Evolutionary conservation across 2,329 filamentous ascomycete genomes (phyloP).

Genomic region (Aspergillus chevalieri): DNA sequence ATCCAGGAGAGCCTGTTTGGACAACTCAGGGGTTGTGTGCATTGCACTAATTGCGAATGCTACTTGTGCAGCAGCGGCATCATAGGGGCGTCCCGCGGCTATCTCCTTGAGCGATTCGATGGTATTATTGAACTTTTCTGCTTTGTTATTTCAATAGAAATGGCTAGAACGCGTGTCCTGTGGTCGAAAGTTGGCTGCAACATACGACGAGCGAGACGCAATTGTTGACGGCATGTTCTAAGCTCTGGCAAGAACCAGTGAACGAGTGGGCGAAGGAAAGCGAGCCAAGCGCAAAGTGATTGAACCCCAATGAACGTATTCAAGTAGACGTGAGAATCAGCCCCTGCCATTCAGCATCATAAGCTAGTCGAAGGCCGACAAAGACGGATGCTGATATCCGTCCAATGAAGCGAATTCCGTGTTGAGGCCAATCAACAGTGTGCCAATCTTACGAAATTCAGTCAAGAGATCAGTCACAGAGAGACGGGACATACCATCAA

Average conservation of each 20-base stretch:
- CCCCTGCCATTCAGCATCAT: constrained; percentile 8
- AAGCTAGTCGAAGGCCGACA: constrained; percentile 10
- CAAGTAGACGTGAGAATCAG: constrained; percentile 10
- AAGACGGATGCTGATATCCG: constrained; percentile 10
- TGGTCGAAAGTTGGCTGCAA: constrained; percentile 13
- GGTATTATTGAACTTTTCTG: constrained; percentile 6
- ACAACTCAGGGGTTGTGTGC: constrained; percentile 9
- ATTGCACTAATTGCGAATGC: constrained; percentile 11
- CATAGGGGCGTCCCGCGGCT: constrained; percentile 7
- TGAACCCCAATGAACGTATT: constrained; percentile 9
- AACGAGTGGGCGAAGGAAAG: constrained; percentile 31
- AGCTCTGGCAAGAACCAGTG: constrained; percentile 38
- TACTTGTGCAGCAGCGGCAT: constrained; percentile 11
- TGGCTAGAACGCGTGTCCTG: not conserved
- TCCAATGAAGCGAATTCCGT: constrained; percentile 6
- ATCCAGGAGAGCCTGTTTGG: constrained; percentile 5
- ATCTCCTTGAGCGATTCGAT: constrained; percentile 12
- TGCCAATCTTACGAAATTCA: constrained; percentile 7
- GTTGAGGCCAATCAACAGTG: constrained; percentile 1
- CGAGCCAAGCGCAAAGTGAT: constrained; percentile 36
- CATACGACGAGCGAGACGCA: constrained; percentile 32
- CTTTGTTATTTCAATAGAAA: not conserved
- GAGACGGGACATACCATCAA: not conserved
- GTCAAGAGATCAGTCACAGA: not conserved
- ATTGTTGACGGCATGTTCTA: constrained; percentile 24